Base-by-base conservation (phyloP, 805 yeast genomes). In the Yamadazyma kitorensis region DNA sequence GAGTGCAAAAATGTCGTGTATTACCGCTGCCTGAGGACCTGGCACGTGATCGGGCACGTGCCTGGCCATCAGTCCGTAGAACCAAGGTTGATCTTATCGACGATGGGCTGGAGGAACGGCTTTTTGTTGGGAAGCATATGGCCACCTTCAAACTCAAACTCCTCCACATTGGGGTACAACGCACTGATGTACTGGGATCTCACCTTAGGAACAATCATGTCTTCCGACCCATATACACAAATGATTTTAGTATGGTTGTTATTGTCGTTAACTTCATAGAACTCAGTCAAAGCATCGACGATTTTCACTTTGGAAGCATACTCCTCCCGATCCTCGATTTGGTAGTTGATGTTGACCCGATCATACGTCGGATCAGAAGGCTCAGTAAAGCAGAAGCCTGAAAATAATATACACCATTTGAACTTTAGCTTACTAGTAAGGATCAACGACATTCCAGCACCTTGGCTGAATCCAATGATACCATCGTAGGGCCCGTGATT, bases 401-500 rank as follows among this genome's bases (percentile, higher is more conserved):
- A 55, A 28, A 43, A 43, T 6, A 36, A 26, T 25, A 65, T 44
- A 10, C 59, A 39, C 5, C 61, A 36, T 5, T 64, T 50, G 20
- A 63, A 40, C 24, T 50, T 43, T 34, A 64, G 52, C 8, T 37
- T 35, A 31, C 53, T 60, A 4, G 59, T 46, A 11, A 43, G 22
- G 2, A 55, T 47, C 3, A 61, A 49, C 3, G 67, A 44, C 62
- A 66, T 54, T 6, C 64, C 61, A 2, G 69, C 70, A 19, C 72
- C 72, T 41, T 67, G 72, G 17, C 68, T 59, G 34, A 65, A 67
- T 3, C 72, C 72, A 22, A 67, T 45, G 15, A 67, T 49, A 0
- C 71, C 72, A 30, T 62, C 61, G 42, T 59, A 66, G 1, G 72
- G 72, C 6, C 72, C 72, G 36, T 65, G 46, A 28, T 48, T 31